Conservation (phyloP, 2,329 filamentous ascomycete species). For the Paecilomyces sp. region DNA sequence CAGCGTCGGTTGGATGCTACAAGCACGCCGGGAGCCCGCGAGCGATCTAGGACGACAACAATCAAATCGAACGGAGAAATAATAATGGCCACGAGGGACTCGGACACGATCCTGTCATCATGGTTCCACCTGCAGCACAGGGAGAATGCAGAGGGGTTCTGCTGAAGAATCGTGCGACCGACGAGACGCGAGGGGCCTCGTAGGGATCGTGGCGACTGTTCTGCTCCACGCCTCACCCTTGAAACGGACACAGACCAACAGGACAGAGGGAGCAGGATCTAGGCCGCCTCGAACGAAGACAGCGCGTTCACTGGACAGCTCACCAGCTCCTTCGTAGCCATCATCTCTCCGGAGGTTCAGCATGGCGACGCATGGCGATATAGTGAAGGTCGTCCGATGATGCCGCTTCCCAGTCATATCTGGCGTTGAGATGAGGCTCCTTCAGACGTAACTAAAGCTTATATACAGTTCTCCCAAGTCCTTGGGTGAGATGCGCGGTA, state of each 20-base stretch:
- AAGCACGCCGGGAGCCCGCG: not conserved
- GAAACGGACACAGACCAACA: not conserved
- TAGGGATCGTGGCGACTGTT: not conserved
- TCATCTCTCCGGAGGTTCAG: not conserved
- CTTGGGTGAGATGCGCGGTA: slow-evolving; percentile 1
- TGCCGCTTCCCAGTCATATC: not conserved
- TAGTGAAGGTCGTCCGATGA: not conserved
- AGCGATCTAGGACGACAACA: not conserved
- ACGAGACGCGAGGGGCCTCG: not conserved
- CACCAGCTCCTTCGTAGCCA: not conserved
- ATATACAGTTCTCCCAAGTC: slow-evolving; percentile 2
- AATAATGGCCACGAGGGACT: not conserved
- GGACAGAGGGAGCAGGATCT: not conserved
- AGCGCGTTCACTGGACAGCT: not conserved
- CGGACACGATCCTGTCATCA: not conserved
- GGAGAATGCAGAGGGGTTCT: not conserved
- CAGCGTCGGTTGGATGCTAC: not conserved
- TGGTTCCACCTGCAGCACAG: not conserved
- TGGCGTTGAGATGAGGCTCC: not conserved
- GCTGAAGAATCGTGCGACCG: not conserved
- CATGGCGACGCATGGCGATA: not conserved
- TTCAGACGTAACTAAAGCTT: not conserved
- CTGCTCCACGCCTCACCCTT: not conserved
- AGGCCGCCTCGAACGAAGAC: not conserved
- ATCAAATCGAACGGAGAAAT: not conserved